Evolutionary conservation across 805 yeast genomes (phyloP).

Genomic region (Candida germanica): DNA sequence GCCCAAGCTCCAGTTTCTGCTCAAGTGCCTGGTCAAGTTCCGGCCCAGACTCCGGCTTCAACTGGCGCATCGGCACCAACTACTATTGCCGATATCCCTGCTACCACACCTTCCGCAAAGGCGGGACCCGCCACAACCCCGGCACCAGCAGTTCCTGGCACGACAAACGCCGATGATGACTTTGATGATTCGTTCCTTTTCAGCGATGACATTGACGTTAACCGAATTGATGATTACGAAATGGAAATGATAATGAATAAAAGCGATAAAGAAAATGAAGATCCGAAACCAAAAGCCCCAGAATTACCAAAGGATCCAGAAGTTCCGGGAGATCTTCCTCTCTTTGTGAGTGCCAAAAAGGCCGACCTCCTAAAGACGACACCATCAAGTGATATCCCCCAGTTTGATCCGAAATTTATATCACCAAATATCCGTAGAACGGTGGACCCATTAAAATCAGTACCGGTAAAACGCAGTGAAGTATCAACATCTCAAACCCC

Average conservation of each 20-base stretch:
- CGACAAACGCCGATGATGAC: conserved; percentile 18
- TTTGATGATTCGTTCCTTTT: conserved; percentile 40
- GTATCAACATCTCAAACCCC: conserved; percentile 12
- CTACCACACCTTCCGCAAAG: background rate
- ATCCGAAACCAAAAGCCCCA: conserved; percentile 1
- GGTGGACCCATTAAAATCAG: conserved; percentile 65
- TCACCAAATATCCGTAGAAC: conserved; percentile 51
- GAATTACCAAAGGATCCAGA: background rate
- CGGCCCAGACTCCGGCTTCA: background rate
- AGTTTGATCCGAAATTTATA: conserved; percentile 48
- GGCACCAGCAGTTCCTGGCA: background rate
- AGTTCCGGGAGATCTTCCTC: background rate
- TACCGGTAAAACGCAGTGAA: conserved; percentile 51
- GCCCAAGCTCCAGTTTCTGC: background rate
- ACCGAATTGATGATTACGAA: conserved; percentile 23
- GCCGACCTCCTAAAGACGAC: conserved; percentile 53
- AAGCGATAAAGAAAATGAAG: conserved; percentile 11
- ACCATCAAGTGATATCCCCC: conserved; percentile 50
- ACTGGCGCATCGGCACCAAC: background rate
- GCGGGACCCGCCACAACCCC: conserved; percentile 3
- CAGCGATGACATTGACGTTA: conserved; percentile 34
- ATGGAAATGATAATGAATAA: conserved; percentile 19
- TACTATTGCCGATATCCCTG: background rate
- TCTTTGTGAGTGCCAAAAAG: conserved; percentile 61
- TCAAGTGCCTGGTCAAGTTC: background rate